These are phyloP conservation scores for Pichia phayaonensis DNA, from an alignment of 805 yeast species.

Conservation along the genomic window DNA sequence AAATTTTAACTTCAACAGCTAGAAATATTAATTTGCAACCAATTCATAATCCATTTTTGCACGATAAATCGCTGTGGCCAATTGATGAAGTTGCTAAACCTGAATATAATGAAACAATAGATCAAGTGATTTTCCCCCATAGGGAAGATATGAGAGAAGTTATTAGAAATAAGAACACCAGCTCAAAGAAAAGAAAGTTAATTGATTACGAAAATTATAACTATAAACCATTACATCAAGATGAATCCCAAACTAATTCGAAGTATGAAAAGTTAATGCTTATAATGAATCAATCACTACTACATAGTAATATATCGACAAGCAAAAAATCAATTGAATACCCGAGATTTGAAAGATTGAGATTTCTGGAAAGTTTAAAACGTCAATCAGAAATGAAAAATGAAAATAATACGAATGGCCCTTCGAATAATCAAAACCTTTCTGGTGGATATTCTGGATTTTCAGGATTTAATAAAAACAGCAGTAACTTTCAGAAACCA, in stretches of 20 bases:
- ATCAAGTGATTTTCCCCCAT: conserved; percentile 30
- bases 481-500: neutral
- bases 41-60: conserved; percentile 58
- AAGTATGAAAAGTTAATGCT: conserved; percentile 91
- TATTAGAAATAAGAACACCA: neutral
- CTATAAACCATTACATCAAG: conserved; percentile 49
- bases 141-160: conserved; percentile 32
- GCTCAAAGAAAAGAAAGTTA: conserved; percentile 13
- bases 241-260: conserved; percentile 64
- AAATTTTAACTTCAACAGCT: conserved; percentile 68
- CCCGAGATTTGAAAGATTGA: conserved; percentile 58
- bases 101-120: conserved; percentile 25
- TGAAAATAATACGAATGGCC: conserved; percentile 6
- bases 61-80: conserved; percentile 42
- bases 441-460: neutral
- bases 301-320: conserved; percentile 30
- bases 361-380: conserved; percentile 83
- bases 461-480: neutral
- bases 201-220: conserved; percentile 21
- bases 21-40: conserved; percentile 71
- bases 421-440: conserved; percentile 3
- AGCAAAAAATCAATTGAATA: conserved; percentile 27
- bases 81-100: conserved; percentile 34
- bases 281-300: conserved; percentile 43
- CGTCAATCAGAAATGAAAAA: conserved; percentile 7